phyloP scores from a whole-genome alignment of 257 asterid species.

The Linaria vulgaris region DNA sequence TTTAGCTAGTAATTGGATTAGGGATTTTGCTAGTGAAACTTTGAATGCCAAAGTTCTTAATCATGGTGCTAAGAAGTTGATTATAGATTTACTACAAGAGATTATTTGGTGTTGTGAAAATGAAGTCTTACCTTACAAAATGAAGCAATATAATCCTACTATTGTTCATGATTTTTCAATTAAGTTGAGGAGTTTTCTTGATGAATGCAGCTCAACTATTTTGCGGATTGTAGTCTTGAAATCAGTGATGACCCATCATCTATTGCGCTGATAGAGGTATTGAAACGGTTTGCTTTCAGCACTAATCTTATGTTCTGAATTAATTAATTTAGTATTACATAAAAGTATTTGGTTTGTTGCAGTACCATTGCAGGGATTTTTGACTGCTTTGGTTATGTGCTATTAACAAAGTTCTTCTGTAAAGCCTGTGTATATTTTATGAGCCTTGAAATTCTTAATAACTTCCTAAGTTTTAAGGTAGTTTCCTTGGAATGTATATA shows the following conservation, averaged over 20 bases:
- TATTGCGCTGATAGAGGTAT: constrained; percentile 80
- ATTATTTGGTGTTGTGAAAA: no score
- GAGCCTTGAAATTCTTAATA: not conserved
- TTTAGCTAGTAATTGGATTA: no score
- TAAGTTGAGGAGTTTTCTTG: constrained; percentile 20
- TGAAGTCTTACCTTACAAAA: no score
- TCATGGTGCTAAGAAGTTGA: no score
- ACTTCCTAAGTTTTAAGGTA: not conserved
- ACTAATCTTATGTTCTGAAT: constrained; percentile 3
- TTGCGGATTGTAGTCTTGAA: constrained; percentile 86
- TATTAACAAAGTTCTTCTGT: not conserved
- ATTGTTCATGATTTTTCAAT: constrained; percentile 8
- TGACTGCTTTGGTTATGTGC: not conserved
- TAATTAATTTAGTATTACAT: constrained; percentile 8
- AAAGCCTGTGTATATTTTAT: not conserved
- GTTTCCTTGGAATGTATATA: no score
- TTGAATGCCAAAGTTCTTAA: no score
- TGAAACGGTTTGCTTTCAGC: not conserved
- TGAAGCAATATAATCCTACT: not conserved
- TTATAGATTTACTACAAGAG: no score
- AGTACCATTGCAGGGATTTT: constrained; percentile 1
- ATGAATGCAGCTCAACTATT: constrained; percentile 71
- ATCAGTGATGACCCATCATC: constrained; percentile 91
- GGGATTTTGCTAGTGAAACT: no score
- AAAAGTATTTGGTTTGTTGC: not conserved